These are phyloP conservation scores for Ascochyta rabiei DNA, from an alignment of 2,329 filamentous ascomycete genomes.

Conservation along the genomic window DNA sequence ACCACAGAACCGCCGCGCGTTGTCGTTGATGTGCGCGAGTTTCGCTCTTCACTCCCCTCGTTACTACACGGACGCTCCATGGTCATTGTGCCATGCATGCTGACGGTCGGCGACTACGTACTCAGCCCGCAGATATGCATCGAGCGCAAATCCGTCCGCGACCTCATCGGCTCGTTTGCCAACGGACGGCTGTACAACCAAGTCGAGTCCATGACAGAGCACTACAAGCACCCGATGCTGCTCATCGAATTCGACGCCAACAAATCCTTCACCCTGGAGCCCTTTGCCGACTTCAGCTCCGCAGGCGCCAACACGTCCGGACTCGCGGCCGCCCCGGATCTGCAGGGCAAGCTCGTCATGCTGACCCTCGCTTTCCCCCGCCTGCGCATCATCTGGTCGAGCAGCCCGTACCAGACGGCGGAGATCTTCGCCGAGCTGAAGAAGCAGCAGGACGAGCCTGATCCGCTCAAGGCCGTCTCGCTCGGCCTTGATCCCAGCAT, in stretches of 20 bases:
- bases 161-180: constrained; percentile 88
- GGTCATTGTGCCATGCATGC: constrained; percentile 88
- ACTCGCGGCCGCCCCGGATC: constrained; percentile 66
- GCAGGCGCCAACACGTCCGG: constrained; percentile 63
- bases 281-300: constrained; percentile 54
- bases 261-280: constrained; percentile 90
- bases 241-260: constrained; percentile 98
- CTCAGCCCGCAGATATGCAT: constrained; percentile 89
- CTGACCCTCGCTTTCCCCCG: constrained; percentile 90
- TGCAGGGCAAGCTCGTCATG: constrained; percentile 90
- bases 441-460: constrained; percentile 85
- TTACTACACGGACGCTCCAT: constrained; percentile 88
- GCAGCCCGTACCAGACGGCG: constrained; percentile 90
- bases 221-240: constrained; percentile 89
- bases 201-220: constrained; percentile 89
- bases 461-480: constrained; percentile 84
- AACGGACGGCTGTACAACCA: constrained; percentile 92
- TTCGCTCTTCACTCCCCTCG: constrained; percentile 89
- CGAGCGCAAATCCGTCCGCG: constrained; percentile 90
- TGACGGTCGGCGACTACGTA: constrained; percentile 96
- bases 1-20: constrained; percentile 88
- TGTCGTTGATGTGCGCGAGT: constrained; percentile 94
- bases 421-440: constrained; percentile 97
- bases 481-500: constrained; percentile 73
- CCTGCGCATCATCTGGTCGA: constrained; percentile 92